These are phyloP conservation scores for Melaleuca quinquenervia DNA, from an alignment of 345 rosid species.

Conservation along the genomic window DNA sequence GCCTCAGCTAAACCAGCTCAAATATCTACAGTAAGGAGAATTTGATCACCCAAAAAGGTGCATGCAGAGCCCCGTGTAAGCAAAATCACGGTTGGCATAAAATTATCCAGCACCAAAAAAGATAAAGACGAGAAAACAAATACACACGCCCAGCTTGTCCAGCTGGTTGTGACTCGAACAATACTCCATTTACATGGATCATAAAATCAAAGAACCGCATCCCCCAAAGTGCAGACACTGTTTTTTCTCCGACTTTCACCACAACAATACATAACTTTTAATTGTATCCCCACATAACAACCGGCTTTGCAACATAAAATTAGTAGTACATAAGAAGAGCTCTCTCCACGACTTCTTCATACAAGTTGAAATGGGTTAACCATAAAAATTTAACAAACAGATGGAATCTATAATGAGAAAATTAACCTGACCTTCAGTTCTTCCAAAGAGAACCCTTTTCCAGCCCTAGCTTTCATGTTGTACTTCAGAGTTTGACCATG, in stretches of 20 bases:
- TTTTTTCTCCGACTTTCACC: background rate
- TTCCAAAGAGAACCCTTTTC: constrained; percentile 37
- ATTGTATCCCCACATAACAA: background rate
- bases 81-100: too few species aligned
- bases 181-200: background rate
- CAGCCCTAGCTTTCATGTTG: constrained; percentile 44
- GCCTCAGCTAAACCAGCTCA: background rate
- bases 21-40: background rate
- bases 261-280: background rate
- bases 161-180: background rate
- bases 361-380: background rate
- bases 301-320: background rate
- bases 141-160: background rate
- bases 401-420: background rate
- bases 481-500: constrained; percentile 41
- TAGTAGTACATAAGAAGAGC: background rate
- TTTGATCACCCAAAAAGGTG: background rate
- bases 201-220: background rate
- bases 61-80: background rate
- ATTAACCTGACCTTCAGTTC: constrained; percentile 28
- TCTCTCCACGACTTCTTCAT: background rate
- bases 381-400: background rate
- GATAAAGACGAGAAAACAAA: background rate
- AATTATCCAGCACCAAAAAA: background rate
- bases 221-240: background rate